A percentile compares a stretch with the other conserved stretches of the same genome.
These are phyloP conservation scores for Fremontodendron californicum DNA, from an alignment of 345 rosid species.

Conservation along the genomic window DNA sequence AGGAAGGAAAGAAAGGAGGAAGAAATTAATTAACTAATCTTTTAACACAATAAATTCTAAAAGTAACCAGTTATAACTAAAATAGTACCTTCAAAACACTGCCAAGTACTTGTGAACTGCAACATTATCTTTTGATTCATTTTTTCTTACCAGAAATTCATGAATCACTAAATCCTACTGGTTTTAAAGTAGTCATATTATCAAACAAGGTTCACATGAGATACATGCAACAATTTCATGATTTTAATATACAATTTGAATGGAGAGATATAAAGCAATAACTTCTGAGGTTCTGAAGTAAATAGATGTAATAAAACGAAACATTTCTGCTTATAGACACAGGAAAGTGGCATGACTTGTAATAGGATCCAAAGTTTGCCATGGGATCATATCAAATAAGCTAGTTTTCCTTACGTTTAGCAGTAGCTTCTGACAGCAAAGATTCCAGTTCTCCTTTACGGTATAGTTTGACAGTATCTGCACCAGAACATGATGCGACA, in stretches of 20 bases:
- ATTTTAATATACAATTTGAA: slow-evolving; percentile 8
- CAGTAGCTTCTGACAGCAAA: slow-evolving; percentile 61
- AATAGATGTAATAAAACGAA: slow-evolving; percentile 1
- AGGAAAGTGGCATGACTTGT: slow-evolving; percentile 12
- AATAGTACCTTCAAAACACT: neutral
- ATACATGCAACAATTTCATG: neutral
- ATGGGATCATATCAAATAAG: neutral
- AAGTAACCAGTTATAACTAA: neutral
- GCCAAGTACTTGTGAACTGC: neutral
- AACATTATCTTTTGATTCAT: neutral
- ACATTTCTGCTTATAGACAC: neutral
- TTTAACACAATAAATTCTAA: neutral
- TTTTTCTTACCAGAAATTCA: neutral
- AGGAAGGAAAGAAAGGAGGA: neutral
- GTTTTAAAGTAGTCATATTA: neutral
- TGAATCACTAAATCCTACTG: neutral
- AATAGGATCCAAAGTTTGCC: neutral
- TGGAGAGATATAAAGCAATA: neutral
- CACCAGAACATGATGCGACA: slow-evolving; percentile 23
- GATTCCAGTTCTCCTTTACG: slow-evolving; percentile 66
- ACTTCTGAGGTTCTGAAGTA: neutral
- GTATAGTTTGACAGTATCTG: slow-evolving; percentile 80
- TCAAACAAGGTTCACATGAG: slow-evolving; percentile 1
- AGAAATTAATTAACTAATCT: neutral
- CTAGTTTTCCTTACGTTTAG: slow-evolving; percentile 30